Percentiles rank a stretch among this genome's conserved stretches.
Conservation (phyloP, 2,329 filamentous ascomycete genomes). For the Magnaporthiopsis poae region DNA sequence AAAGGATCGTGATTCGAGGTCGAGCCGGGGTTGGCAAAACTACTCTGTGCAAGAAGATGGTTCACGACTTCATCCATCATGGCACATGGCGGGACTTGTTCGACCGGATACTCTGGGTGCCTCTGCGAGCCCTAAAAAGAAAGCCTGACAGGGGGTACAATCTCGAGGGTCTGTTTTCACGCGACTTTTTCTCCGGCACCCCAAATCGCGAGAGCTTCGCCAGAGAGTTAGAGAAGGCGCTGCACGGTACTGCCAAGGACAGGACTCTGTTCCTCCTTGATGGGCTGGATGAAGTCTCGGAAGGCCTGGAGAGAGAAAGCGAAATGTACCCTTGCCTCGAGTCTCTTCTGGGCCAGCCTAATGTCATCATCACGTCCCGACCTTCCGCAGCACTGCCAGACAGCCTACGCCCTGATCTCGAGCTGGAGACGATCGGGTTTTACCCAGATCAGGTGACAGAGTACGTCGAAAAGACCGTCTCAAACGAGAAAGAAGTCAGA, state of each 20-base stretch:
- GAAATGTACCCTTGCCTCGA: slow-evolving; percentile 18
- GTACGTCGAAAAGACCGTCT: slow-evolving; percentile 20
- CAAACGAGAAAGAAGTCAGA: slow-evolving; percentile 11
- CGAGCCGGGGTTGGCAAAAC: slow-evolving; percentile 30
- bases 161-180: slow-evolving; percentile 17
- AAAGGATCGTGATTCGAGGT: slow-evolving; percentile 27
- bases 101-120: slow-evolving; percentile 30
- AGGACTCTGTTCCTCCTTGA: slow-evolving; percentile 31
- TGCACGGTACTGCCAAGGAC: slow-evolving; percentile 1
- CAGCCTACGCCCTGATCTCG: slow-evolving; percentile 20
- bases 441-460: slow-evolving; percentile 23
- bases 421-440: slow-evolving; percentile 32
- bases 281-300: slow-evolving; percentile 31
- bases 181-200: slow-evolving; percentile 20
- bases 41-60: slow-evolving; percentile 32
- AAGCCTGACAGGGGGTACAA: slow-evolving; percentile 13
- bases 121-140: slow-evolving; percentile 25
- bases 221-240: slow-evolving; percentile 11
- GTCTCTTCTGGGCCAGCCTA: slow-evolving; percentile 22
- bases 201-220: slow-evolving; percentile 13
- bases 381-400: slow-evolving; percentile 17
- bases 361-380: slow-evolving; percentile 32
- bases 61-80: slow-evolving; percentile 22
- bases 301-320: slow-evolving; percentile 11
- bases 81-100: slow-evolving; percentile 21